Evolutionary conservation across 176 grass and related monocot species (phyloP), one percentile per base, ranked within the genome.

Genomic region (Ananas comosus): DNA sequence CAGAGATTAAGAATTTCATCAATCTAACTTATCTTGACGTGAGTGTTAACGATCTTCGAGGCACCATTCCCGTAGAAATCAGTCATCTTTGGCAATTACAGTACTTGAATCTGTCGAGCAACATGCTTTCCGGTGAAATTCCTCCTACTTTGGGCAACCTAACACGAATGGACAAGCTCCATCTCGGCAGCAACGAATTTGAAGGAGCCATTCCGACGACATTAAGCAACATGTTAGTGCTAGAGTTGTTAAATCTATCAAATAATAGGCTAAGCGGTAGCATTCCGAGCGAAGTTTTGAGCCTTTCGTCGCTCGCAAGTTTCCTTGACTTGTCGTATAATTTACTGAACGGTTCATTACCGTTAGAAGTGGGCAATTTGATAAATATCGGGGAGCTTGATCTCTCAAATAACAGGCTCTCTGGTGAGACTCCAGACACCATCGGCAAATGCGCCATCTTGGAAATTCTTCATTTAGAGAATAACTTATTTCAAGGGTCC

Each of bases 71-170:
- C 11, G 61, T 48, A 63, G 66, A 56, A 54, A 23, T 81, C 25
- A 70, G 51, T 13, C 73, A 64, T 14, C 18, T 88, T 12, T 13
- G 10, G 18, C 71, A 74, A 11, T 64, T 84, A 27, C 1, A 75
- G 68, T 57, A 12, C 51, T 66, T 88, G 4, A 9, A 24, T 58
- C 21, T 88, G 50, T 12, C 49, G 0, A 1, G 0, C 0, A 85
- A 81, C 23, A 73, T 11, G 12, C 75, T 85, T 17, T 68, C 4
- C 0, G 78, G 78, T 11, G 12, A 63, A 24, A 81, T 88, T 58
- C 82, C 86, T n/a, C 11, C 10, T 63, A 71, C 74, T 12, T 56
- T 88, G 5, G 65, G 81, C 13, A 88, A 88, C 57, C 11, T 75
- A 19, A 67, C 81, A n/a, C 21, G 76, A 48, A n/a, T 88, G 48